phyloP scores from a whole-genome alignment of 192 early-diverging fungal genomes.

The Umbelopsis isabellina region DNA sequence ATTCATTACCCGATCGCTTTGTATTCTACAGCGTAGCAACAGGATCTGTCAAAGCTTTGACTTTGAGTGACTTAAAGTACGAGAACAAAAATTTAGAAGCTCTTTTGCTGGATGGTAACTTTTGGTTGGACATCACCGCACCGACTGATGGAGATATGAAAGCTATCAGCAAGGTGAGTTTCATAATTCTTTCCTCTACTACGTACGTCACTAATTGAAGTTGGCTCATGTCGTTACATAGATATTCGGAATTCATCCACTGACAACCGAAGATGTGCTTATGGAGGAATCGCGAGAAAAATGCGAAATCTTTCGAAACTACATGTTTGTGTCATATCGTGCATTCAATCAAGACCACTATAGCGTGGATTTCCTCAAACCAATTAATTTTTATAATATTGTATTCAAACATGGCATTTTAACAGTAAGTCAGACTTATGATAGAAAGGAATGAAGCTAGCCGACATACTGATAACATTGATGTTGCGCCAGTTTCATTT shows the following conservation, averaged over 20 bases:
- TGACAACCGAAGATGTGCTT: constrained; percentile 89
- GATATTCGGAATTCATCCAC: constrained; percentile 75
- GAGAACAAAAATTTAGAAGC: constrained; percentile 38
- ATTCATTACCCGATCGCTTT: constrained; percentile 44
- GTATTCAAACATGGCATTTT: constrained; percentile 76
- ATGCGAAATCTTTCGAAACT: constrained; percentile 85
- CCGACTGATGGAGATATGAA: constrained; percentile 62
- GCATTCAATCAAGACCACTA: constrained; percentile 72
- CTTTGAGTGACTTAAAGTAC: constrained; percentile 56
- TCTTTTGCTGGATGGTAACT: constrained; percentile 46
- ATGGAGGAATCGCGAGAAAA: constrained; percentile 91
- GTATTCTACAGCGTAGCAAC: constrained; percentile 68
- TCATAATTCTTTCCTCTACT: not conserved
- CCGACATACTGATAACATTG: not conserved
- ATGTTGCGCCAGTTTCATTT: constrained; percentile 58
- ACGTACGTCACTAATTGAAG: not conserved
- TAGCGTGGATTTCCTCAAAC: constrained; percentile 65
- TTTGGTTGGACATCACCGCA: constrained; percentile 71
- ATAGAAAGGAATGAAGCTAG: not conserved
- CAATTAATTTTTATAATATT: constrained; percentile 69
- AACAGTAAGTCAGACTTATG: constrained; percentile 45
- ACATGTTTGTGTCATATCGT: constrained; percentile 92
- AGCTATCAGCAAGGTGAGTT: constrained; percentile 54
- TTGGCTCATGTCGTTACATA: constrained; percentile 26
- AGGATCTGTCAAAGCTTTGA: constrained; percentile 59